These are phyloP conservation scores for Hypoxylon rubiginosum DNA, from an alignment of 2,329 filamentous ascomycete genomes.

Conservation along the genomic window DNA sequence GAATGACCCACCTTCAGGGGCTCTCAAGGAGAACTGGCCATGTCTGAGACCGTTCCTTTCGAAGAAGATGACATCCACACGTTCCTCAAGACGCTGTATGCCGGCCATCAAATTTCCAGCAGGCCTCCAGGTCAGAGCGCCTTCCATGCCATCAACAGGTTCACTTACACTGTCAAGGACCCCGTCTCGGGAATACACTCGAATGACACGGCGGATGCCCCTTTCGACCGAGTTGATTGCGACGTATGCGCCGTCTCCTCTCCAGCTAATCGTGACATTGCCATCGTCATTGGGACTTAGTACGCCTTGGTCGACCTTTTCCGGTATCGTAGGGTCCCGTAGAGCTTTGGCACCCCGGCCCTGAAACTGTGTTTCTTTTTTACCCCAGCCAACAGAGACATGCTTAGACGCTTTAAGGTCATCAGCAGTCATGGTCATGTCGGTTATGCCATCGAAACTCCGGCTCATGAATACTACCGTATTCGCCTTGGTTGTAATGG, in stretches of 20 bases:
- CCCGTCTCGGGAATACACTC: slow-evolving; percentile 92
- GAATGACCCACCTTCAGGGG: slow-evolving; percentile 67
- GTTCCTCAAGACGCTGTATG: slow-evolving; percentile 77
- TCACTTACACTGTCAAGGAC: slow-evolving; percentile 93
- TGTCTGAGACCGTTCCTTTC: slow-evolving; percentile 98
- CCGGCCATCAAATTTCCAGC: slow-evolving; percentile 91
- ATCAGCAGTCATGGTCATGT: slow-evolving; percentile 77
- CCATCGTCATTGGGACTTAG: slow-evolving; percentile 81
- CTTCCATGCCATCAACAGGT: slow-evolving; percentile 92
- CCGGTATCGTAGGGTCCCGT: slow-evolving; percentile 93
- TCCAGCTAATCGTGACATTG: slow-evolving; percentile 84
- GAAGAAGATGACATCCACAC: slow-evolving; percentile 91
- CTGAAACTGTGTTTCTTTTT: slow-evolving; percentile 97
- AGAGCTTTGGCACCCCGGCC: slow-evolving; percentile 88
- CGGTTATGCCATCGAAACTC: slow-evolving; percentile 85
- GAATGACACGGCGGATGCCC: slow-evolving; percentile 79
- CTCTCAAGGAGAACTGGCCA: slow-evolving; percentile 88
- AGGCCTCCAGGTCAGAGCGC: slow-evolving; percentile 89
- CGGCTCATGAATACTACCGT: slow-evolving; percentile 94
- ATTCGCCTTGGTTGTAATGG: slow-evolving; percentile 82
- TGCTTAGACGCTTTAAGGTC: slow-evolving; percentile 91
- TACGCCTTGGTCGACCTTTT: slow-evolving; percentile 87
- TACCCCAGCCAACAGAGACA: slow-evolving; percentile 98
- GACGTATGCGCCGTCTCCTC: slow-evolving; percentile 92
- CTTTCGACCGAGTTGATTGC: slow-evolving; percentile 85